Evolutionary conservation across 768 basidiomycete species (phyloP).

Genomic region (Russula earlei): DNA sequence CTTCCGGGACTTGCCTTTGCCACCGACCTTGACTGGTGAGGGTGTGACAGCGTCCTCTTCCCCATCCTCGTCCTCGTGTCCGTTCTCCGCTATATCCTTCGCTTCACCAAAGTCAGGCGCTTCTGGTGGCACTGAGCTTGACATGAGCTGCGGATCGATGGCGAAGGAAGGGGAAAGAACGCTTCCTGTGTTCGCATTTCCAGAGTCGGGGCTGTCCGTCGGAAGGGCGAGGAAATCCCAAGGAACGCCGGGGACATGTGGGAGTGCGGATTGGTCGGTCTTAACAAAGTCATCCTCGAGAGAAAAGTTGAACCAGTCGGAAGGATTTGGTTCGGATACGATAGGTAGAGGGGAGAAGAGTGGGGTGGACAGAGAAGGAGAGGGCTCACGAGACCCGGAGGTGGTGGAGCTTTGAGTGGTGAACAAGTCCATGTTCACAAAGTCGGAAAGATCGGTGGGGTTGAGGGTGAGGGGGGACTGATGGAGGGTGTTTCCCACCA

Average conservation of each 20-base stretch:
- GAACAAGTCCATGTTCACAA: constrained; percentile 19
- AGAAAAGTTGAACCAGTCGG: constrained; percentile 24
- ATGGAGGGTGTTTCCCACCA: constrained; percentile 9
- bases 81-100: constrained; percentile 27
- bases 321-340: constrained; percentile 11
- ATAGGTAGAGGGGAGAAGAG: constrained; percentile 18
- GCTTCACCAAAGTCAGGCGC: constrained; percentile 33
- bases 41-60: constrained; percentile 19
- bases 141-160: constrained; percentile 75
- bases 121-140: constrained; percentile 42
- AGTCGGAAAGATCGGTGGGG: constrained; percentile 16
- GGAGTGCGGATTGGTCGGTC: constrained; percentile 23
- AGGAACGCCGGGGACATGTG: constrained; percentile 25
- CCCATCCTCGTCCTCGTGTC: constrained; percentile 29
- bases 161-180: constrained; percentile 29
- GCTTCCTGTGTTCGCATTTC: constrained; percentile 5
- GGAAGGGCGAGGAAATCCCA: constrained; percentile 34
- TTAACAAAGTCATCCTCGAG: constrained; percentile 27
- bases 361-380: constrained; percentile 13
- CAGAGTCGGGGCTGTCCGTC: constrained; percentile 23
- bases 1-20: constrained; percentile 50
- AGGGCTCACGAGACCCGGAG: constrained; percentile 19
- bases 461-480: constrained; percentile 7
- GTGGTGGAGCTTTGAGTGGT: constrained; percentile 6
- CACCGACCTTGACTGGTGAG: constrained; percentile 27